These are phyloP conservation scores for Neonectria punicea DNA, from an alignment of 2,329 filamentous ascomycete species.

Conservation along the genomic window DNA sequence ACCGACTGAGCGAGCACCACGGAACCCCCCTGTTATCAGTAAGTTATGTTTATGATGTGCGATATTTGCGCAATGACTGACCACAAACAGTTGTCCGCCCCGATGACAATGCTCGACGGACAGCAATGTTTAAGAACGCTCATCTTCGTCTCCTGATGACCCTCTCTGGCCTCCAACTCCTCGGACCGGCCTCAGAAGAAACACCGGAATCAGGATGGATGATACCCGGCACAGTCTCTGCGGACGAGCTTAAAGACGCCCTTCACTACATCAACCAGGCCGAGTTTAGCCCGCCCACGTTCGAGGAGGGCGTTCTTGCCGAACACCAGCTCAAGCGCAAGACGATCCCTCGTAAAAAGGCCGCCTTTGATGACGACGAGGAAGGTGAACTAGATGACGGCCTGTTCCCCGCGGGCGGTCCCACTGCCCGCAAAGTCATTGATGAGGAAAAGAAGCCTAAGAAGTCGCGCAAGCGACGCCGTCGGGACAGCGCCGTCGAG, in stretches of 20 bases:
- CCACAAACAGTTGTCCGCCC: slow-evolving; percentile 64
- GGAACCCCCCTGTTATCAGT: slow-evolving; percentile 48
- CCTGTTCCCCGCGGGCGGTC: slow-evolving; percentile 76
- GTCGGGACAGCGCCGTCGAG: slow-evolving; percentile 57
- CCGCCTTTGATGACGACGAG: slow-evolving; percentile 77
- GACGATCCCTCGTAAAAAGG: slow-evolving; percentile 62
- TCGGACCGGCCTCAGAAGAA: slow-evolving; percentile 68
- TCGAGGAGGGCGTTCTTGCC: slow-evolving; percentile 79
- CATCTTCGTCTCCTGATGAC: slow-evolving; percentile 87
- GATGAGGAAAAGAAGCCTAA: slow-evolving; percentile 68
- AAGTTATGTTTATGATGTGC: slow-evolving; percentile 28
- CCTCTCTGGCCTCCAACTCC: slow-evolving; percentile 75
- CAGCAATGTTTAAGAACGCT: slow-evolving; percentile 88
- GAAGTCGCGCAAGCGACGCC: slow-evolving; percentile 54
- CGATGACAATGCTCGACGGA: slow-evolving; percentile 72
- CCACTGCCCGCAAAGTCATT: slow-evolving; percentile 65
- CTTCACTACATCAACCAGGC: slow-evolving; percentile 80
- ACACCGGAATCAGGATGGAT: slow-evolving; percentile 82
- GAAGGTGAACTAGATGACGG: slow-evolving; percentile 65
- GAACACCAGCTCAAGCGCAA: slow-evolving; percentile 84
- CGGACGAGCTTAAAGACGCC: slow-evolving; percentile 73
- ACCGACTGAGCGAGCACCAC: slow-evolving; percentile 39
- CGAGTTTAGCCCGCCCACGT: slow-evolving; percentile 80
- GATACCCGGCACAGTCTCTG: slow-evolving; percentile 73
- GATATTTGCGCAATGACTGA: slow-evolving; percentile 41